Evolutionary conservation across 1,284 basidiomycete species (phyloP).

Genomic region (Abortiporus biennis): DNA sequence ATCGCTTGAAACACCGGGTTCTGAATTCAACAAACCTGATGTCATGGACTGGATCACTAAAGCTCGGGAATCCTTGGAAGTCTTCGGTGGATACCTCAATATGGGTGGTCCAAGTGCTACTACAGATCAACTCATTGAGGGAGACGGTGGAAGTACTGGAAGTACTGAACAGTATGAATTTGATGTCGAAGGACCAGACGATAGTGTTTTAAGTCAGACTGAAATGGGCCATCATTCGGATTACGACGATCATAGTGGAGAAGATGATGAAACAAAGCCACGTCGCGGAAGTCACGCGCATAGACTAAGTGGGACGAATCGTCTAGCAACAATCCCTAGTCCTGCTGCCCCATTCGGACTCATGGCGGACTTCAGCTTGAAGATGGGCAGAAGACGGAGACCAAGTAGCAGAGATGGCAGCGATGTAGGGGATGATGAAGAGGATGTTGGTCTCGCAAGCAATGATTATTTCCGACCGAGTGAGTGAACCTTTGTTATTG

Average conservation of each 20-base stretch:
- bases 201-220: conserved; percentile 3
- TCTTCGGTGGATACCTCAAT: conserved; percentile 59
- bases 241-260: conserved; percentile 8
- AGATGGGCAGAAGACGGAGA: conserved; percentile 33
- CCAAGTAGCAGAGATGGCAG: neutral
- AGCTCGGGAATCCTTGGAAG: conserved; percentile 58
- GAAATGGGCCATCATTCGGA: conserved; percentile 11
- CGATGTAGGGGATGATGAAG: conserved; percentile 32
- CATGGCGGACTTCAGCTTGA: conserved; percentile 57
- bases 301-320: conserved; percentile 11
- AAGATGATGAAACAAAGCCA: conserved; percentile 10
- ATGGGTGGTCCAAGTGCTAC: conserved; percentile 49
- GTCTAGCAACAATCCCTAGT: conserved; percentile 48
- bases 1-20: conserved; percentile 9
- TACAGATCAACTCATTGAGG: conserved; percentile 39
- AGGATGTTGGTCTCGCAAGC: conserved; percentile 55
- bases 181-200: conserved; percentile 16
- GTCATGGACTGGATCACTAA: conserved; percentile 70
- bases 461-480: conserved; percentile 59
- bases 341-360: conserved; percentile 64
- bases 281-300: conserved; percentile 1
- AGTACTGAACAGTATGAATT: conserved; percentile 17
- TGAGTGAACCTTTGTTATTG: conserved; percentile 25
- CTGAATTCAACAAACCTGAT: conserved; percentile 25
- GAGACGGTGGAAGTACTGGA: conserved; percentile 7